These are phyloP conservation scores for Pontederia crassipes DNA, from an alignment of 176 grass and related monocot genomes.

Conservation along the genomic window DNA sequence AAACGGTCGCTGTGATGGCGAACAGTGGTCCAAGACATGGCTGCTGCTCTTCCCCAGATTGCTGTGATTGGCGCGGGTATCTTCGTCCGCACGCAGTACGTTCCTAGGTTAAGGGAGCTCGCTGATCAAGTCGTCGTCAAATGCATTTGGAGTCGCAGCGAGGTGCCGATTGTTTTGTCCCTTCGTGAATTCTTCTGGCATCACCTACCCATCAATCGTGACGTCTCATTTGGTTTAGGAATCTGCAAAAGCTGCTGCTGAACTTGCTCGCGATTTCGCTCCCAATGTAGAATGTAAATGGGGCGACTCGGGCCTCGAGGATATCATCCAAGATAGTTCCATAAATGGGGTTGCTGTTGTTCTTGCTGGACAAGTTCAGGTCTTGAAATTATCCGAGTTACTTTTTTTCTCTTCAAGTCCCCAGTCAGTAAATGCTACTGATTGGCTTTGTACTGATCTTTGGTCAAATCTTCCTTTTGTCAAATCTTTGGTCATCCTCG, in stretches of 20 bases:
- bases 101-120: conserved; percentile 80
- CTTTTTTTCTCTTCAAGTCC: too few species aligned
- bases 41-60: conserved; percentile 36
- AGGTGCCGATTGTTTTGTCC: conserved; percentile 35
- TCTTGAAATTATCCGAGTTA: conserved; percentile 6
- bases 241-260: conserved; percentile 49
- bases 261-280: conserved; percentile 74
- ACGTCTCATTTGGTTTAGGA: conserved; percentile 31
- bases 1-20: too few species aligned
- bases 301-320: conserved; percentile 77
- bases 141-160: conserved; percentile 79
- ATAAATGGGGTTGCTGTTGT: conserved; percentile 70
- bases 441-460: too few species aligned
- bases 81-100: conserved; percentile 87
- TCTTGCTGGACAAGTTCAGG: conserved; percentile 89
- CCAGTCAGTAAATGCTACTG: too few species aligned
- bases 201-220: too few species aligned
- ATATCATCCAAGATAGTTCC: conserved; percentile 63
- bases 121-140: conserved; percentile 57
- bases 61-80: conserved; percentile 68
- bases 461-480: too few species aligned
- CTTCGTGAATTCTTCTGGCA: too few species aligned
- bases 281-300: conserved; percentile 67
- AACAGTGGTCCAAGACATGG: too few species aligned
- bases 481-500: too few species aligned